These are phyloP conservation scores for Podaxis sp. DNA, from an alignment of 768 basidiomycete species.

Conservation along the genomic window DNA sequence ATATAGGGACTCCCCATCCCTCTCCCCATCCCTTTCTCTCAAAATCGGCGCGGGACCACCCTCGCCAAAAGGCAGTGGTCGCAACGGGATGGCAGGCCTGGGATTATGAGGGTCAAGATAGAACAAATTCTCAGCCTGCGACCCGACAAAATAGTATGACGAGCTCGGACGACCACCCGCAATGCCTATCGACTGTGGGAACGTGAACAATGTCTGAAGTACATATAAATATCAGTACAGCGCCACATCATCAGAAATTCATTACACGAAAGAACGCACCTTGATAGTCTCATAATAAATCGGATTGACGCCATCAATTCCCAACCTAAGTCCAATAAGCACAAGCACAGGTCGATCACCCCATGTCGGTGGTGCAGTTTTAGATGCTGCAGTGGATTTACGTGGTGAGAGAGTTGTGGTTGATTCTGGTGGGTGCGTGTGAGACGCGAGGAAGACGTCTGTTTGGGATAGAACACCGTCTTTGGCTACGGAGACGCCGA, in stretches of 20 bases:
- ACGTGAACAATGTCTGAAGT: constrained; percentile 76
- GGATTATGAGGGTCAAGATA: constrained; percentile 83
- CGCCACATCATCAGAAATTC: neutral
- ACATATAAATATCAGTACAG: neutral
- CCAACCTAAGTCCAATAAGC: constrained; percentile 82
- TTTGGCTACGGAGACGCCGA: constrained; percentile 80
- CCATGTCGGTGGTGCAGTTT: constrained; percentile 46
- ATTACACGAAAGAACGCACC: constrained; percentile 24
- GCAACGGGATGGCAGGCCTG: constrained; percentile 72
- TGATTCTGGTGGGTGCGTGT: constrained; percentile 33
- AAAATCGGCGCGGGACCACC: neutral
- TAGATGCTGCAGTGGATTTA: neutral
- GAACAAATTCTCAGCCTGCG: constrained; percentile 85
- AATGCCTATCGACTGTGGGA: constrained; percentile 95
- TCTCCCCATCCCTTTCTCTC: constrained; percentile 13
- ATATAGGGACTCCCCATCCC: neutral
- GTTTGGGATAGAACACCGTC: constrained; percentile 84
- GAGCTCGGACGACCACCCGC: constrained; percentile 96
- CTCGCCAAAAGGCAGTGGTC: constrained; percentile 32
- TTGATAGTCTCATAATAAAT: constrained; percentile 84
- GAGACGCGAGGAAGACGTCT: constrained; percentile 83
- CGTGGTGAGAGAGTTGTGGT: constrained; percentile 21
- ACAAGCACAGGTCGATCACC: constrained; percentile 84
- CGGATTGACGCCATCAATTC: constrained; percentile 92
- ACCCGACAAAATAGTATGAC: constrained; percentile 96